Conservation (phyloP, 225 moss, liverwort and hornwort species). For the Climacium dendroides region DNA sequence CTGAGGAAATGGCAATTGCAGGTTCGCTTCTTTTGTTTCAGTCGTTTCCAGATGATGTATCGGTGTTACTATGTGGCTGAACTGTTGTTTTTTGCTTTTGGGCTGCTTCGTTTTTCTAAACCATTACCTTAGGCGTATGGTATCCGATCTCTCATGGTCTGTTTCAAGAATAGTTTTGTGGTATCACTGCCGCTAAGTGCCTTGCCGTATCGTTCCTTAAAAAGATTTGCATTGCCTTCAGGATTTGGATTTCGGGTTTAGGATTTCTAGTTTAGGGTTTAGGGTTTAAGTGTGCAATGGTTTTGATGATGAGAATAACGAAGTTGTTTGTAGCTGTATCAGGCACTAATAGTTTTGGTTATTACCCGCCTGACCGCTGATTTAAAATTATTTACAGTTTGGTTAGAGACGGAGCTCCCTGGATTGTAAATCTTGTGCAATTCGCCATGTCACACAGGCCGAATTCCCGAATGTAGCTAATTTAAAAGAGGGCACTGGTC, state of each 20-base stretch:
- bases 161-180: background rate
- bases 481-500: slow-evolving; percentile 64
- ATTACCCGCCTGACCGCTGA: background rate
- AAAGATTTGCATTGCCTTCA: background rate
- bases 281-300: background rate
- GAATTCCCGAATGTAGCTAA: slow-evolving; percentile 76
- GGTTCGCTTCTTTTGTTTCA: slow-evolving; percentile 9
- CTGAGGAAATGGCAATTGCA: slow-evolving; percentile 82
- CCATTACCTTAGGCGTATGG: background rate
- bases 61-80: background rate
- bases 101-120: background rate
- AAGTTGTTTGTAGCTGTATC: background rate
- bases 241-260: background rate
- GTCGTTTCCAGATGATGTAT: background rate
- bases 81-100: background rate
- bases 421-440: background rate
- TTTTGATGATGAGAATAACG: background rate
- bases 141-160: background rate
- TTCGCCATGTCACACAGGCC: slow-evolving; percentile 40
- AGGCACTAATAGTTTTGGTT: background rate
- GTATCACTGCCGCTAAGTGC: background rate
- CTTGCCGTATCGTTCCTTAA: background rate
- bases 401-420: background rate
- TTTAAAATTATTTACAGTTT: background rate
- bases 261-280: background rate